These are phyloP conservation scores for Corrigiola litoralis DNA, from an alignment of 179 eudicot species.

Conservation along the genomic window DNA sequence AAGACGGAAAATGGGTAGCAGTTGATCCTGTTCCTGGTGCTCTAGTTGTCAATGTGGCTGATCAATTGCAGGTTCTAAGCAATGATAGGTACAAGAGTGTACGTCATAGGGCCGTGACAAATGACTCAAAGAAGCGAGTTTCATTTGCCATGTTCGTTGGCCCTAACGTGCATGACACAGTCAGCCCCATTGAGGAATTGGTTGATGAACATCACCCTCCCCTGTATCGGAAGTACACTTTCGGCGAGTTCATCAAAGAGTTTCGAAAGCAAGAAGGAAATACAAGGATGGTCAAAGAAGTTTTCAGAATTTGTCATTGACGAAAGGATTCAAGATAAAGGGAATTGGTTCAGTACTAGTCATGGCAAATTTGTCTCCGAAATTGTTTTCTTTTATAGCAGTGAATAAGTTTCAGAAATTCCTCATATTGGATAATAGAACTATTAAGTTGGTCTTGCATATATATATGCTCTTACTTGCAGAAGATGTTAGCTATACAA, in stretches of 20 bases:
- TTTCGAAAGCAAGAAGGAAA: constrained; percentile 23
- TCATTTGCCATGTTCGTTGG: constrained; percentile 28
- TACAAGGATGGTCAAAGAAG: constrained; percentile 23
- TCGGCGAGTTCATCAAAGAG: constrained; percentile 20
- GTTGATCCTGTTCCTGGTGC: constrained; percentile 29
- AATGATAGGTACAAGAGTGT: constrained; percentile 32
- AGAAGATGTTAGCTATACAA: too few species aligned
- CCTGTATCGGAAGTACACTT: constrained; percentile 6
- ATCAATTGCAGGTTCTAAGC: constrained; percentile 35
- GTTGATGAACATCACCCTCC: constrained; percentile 28
- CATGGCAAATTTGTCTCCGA: too few species aligned
- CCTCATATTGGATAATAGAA: too few species aligned
- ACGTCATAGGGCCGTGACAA: constrained; percentile 26
- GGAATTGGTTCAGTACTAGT: too few species aligned
- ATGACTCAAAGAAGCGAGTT: constrained; percentile 12
- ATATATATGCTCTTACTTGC: too few species aligned
- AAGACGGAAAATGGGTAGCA: constrained; percentile 23
- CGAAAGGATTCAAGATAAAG: too few species aligned
- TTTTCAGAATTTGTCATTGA: neutral
- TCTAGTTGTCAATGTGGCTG: constrained; percentile 32
- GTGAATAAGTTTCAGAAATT: too few species aligned
- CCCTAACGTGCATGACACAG: neutral
- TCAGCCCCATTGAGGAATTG: constrained; percentile 28
- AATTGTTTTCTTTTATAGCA: too few species aligned
- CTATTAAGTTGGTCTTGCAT: too few species aligned